Percentiles rank a stretch among this genome's conserved stretches.
Evolutionary conservation across 129 eudicot species (phyloP).

Genomic region (Pulicaria dysenterica): DNA sequence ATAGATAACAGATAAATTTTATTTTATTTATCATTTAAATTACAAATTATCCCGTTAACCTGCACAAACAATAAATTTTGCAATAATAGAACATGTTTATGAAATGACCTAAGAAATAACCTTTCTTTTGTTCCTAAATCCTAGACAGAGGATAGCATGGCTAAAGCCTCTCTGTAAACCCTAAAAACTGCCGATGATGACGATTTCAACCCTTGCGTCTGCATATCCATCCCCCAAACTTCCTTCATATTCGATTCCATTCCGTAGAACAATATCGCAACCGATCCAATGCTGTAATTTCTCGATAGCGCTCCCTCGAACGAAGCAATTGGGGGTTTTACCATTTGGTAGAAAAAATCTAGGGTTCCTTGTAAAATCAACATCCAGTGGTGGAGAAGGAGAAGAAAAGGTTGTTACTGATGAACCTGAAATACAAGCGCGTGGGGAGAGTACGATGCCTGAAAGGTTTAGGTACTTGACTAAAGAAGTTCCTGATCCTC

Average conservation of each 20-base stretch:
- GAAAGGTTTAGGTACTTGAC: slow-evolving; percentile 66
- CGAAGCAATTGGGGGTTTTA: slow-evolving; percentile 36
- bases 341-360: slow-evolving; percentile 18
- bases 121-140: too few species aligned
- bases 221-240: slow-evolving; percentile 34
- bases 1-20: too few species aligned
- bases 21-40: too few species aligned
- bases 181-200: slow-evolving; percentile 30
- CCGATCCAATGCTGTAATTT: slow-evolving; percentile 25
- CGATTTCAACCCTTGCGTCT: slow-evolving; percentile 39
- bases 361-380: slow-evolving; percentile 44
- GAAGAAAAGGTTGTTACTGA: slow-evolving; percentile 21
- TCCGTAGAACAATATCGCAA: slow-evolving; percentile 17
- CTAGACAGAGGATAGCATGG: slow-evolving; percentile 22
- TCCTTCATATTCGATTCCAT: slow-evolving; percentile 25
- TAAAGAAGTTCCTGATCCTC: slow-evolving; percentile 60
- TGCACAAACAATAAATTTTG: too few species aligned
- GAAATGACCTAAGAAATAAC: too few species aligned
- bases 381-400: slow-evolving; percentile 29
- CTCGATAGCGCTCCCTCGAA: slow-evolving; percentile 15
- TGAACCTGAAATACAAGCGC: slow-evolving; percentile 42
- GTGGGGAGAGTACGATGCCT: slow-evolving; percentile 68
- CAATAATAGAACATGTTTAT: too few species aligned
- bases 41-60: too few species aligned
- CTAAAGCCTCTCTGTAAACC: slow-evolving; percentile 33